Evolutionary conservation across 1,139 yeast genomes (phyloP).

Genomic region (Protomyces pachydermus): DNA sequence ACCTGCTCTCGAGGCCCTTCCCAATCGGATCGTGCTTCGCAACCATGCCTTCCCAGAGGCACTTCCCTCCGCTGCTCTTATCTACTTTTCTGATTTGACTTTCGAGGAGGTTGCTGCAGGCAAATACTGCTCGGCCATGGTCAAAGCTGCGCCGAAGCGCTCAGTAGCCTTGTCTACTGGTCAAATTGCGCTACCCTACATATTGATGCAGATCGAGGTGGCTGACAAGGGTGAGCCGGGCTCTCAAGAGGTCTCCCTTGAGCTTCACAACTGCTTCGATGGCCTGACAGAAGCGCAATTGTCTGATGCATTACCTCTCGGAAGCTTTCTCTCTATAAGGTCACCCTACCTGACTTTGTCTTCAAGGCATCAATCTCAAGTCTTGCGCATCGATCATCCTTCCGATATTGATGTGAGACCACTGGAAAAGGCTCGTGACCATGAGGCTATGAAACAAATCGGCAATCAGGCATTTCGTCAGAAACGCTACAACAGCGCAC

Average conservation of each 20-base stretch:
- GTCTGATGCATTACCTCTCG: constrained; percentile 7
- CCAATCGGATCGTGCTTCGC: neutral
- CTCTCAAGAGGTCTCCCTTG: neutral
- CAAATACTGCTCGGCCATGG: neutral
- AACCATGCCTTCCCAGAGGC: neutral
- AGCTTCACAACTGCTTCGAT: constrained; percentile 7
- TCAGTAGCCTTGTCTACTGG: neutral
- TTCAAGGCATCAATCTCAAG: neutral
- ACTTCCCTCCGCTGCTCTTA: neutral
- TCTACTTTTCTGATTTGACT: neutral
- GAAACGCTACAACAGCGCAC: constrained; percentile 1
- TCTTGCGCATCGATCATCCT: constrained; percentile 19
- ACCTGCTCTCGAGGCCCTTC: neutral
- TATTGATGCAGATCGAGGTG: neutral
- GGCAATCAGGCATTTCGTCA: constrained; percentile 6
- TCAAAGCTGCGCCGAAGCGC: neutral
- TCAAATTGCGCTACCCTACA: neutral
- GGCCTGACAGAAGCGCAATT: neutral
- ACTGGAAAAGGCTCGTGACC: neutral
- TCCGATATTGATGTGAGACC: constrained; percentile 5
- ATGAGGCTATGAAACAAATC: neutral
- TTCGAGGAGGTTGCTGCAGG: neutral
- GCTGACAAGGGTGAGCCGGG: neutral
- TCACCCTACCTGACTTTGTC: constrained; percentile 8
- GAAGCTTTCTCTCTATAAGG: constrained; percentile 3